Base-by-base conservation (phyloP, 2,329 filamentous ascomycete species). In the Cyclaneusma minus region DNA sequence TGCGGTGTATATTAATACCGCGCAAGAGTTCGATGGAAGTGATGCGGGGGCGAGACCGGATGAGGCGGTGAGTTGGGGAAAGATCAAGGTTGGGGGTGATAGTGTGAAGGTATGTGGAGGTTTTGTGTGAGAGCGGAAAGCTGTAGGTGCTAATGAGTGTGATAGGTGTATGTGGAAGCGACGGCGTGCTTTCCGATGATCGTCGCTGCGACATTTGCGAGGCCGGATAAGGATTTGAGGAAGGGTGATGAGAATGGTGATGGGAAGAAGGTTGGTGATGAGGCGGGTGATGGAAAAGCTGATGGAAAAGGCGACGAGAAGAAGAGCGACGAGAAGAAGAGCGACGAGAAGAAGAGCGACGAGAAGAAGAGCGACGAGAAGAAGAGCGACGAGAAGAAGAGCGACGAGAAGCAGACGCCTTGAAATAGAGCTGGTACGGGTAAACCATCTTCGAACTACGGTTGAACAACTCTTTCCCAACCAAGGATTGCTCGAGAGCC, bases 41-140 rank as follows among this genome's bases (percentile, higher is more conserved):
- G 89, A 98, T 55, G 87, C 89, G 0, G 89, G 89, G 1, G 89
- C 89, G 3, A 64, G 89, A 29, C 89, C 89, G 4, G 89, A 98
- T 44, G 89, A 98, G 56, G 89, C 89, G 4, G 81, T 98, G 10
- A 94, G 85, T 35, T 98, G 89, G 89, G 89, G 89, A 3, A 98
- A 98, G 62, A 94, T 98, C 52, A 94, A 91, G 53, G 62, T 74
- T 21, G 80, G 76, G 27, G 89, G 78, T 2, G 77, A 89, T 35
- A 79, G 74, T 41, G 85, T 95, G 30, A 98, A 95, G 72, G 81
- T 83, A 49, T 39, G 58, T 45, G 12, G 17, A 14, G 9, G 21
- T 11, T 17, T 12, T 8, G n/a, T 11, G 7, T 26, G 15, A 19
- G 11, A 10, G 24, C 18, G 15, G 4, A 7, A 22, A 14, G 22